phyloP scores from a whole-genome alignment of 768 basidiomycete genomes.

The Hericium coralloides region DNA sequence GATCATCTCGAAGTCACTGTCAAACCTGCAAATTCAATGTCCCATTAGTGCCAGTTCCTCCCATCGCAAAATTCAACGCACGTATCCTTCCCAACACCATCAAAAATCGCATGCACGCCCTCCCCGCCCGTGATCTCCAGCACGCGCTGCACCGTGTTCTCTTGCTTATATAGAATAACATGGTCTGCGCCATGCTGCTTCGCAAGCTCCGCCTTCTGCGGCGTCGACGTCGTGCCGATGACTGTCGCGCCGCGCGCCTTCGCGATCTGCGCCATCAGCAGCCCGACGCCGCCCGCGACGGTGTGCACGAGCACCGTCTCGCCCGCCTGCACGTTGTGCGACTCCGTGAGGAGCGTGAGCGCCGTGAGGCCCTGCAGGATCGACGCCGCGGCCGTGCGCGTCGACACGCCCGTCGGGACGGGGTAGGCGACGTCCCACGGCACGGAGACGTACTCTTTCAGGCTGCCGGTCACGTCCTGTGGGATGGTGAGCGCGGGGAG shows the following conservation, averaged over 20 bases:
- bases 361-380: slow-evolving; percentile 75
- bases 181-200: slow-evolving; percentile 75
- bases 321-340: slow-evolving; percentile 72
- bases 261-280: slow-evolving; percentile 59
- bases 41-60: background rate
- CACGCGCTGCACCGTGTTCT: slow-evolving; percentile 67
- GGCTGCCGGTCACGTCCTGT: slow-evolving; percentile 40
- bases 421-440: slow-evolving; percentile 50
- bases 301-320: slow-evolving; percentile 85
- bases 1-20: slow-evolving; percentile 73
- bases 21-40: slow-evolving; percentile 40
- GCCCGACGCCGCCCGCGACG: slow-evolving; percentile 82
- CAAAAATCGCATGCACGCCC: slow-evolving; percentile 82
- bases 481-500: background rate
- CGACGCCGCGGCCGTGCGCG: slow-evolving; percentile 55
- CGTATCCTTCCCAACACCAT: slow-evolving; percentile 97
- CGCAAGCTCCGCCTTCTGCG: slow-evolving; percentile 76
- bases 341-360: slow-evolving; percentile 70
- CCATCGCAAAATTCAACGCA: slow-evolving; percentile 29
- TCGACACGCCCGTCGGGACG: slow-evolving; percentile 55
- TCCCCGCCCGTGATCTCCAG: slow-evolving; percentile 68
- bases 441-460: slow-evolving; percentile 65
- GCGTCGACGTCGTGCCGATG: slow-evolving; percentile 86
- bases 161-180: slow-evolving; percentile 73
- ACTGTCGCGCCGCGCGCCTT: slow-evolving; percentile 75